Conservation (phyloP, 2,329 filamentous ascomycete genomes). For the Alternaria consortialis region DNA sequence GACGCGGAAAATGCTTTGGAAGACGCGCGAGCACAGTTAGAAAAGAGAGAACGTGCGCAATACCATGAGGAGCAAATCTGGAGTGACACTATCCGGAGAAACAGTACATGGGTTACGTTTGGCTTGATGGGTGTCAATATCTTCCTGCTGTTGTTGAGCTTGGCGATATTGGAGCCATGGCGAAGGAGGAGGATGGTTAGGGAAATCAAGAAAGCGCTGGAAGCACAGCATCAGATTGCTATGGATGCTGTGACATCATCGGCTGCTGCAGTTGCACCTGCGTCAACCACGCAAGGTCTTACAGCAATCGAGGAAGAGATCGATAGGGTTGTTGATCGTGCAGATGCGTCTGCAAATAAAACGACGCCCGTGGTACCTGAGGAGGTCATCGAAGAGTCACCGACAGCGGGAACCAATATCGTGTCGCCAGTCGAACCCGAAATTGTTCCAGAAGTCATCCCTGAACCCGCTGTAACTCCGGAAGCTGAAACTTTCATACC, state of each 20-base stretch:
- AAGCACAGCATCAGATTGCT: constrained; percentile 41
- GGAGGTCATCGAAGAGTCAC: constrained; percentile 17
- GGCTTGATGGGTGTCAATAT: constrained; percentile 98
- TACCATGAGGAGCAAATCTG: constrained; percentile 99
- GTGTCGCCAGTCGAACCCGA: constrained; percentile 6
- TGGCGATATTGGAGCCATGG: constrained; percentile 94
- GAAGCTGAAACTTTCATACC: constrained; percentile 13
- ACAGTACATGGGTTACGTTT: constrained; percentile 98
- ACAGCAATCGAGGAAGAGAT: constrained; percentile 31
- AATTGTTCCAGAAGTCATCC: constrained; percentile 6
- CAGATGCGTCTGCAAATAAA: neutral
- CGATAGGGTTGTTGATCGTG: constrained; percentile 28
- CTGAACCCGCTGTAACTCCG: constrained; percentile 4
- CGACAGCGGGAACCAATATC: constrained; percentile 14
- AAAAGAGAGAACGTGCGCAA: constrained; percentile 82
- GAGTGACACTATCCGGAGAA: constrained; percentile 95
- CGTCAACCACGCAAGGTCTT: constrained; percentile 3
- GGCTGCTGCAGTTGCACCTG: constrained; percentile 6
- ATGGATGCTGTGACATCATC: constrained; percentile 21
- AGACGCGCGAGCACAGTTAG: constrained; percentile 76
- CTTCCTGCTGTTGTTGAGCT: constrained; percentile 82
- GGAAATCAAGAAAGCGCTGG: constrained; percentile 65
- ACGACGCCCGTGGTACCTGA: constrained; percentile 11
- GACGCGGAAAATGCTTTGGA: constrained; percentile 82
- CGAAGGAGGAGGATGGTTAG: constrained; percentile 80